Conservation (phyloP, 306 rosid species). For the Spatholobus suberectus region DNA sequence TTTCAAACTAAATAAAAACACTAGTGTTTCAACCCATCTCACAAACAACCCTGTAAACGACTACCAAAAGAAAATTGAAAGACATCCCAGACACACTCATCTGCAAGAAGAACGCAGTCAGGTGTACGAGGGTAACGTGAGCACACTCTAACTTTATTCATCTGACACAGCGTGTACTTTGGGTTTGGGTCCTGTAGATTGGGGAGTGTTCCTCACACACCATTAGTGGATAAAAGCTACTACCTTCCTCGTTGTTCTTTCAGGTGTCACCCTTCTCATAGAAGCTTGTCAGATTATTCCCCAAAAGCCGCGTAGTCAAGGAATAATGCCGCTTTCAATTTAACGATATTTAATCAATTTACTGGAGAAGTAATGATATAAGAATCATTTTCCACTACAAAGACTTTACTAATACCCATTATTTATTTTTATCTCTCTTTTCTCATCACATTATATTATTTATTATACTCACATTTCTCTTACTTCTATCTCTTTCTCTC, state of each 20-base stretch:
- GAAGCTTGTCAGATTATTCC: slow-evolving; percentile 40
- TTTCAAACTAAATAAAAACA: no score
- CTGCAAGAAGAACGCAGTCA: not conserved
- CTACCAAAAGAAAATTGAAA: not conserved
- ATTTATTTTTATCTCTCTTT: no score
- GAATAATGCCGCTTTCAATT: slow-evolving; percentile 18
- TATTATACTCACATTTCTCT: no score
- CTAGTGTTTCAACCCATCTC: no score
- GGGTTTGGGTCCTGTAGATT: slow-evolving; percentile 37
- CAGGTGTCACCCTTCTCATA: slow-evolving; percentile 34
- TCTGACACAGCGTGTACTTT: slow-evolving; percentile 27
- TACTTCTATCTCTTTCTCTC: no score
- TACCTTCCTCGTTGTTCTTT: slow-evolving; percentile 26
- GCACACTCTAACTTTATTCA: slow-evolving; percentile 52
- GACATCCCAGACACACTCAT: not conserved
- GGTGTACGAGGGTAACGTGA: slow-evolving; percentile 41
- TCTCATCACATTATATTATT: no score
- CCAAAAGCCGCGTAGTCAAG: slow-evolving; percentile 22
- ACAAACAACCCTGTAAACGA: no score
- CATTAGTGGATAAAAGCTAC: slow-evolving; percentile 12
- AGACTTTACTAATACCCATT: no score
- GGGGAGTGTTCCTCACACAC: slow-evolving; percentile 41
- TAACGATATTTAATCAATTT: not conserved
- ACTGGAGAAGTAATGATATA: no score
- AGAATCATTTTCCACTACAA: no score